Evolutionary conservation across 768 basidiomycete genomes (phyloP).

Genomic region (Gyrodon lividus): DNA sequence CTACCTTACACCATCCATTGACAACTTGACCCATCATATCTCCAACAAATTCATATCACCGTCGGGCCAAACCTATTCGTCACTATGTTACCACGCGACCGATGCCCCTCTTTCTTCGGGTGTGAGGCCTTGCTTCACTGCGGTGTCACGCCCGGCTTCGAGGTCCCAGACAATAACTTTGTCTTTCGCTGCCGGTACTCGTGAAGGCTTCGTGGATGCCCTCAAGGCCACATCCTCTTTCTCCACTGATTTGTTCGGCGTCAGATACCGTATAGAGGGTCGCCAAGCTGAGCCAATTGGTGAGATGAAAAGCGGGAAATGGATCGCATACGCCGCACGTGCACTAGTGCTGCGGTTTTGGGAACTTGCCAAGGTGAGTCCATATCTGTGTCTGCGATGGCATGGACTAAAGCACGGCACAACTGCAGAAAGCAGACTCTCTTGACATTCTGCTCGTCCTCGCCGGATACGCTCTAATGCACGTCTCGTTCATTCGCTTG

Average conservation of each 20-base stretch:
- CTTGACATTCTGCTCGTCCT: constrained; percentile 94
- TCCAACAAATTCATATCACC: constrained; percentile 39
- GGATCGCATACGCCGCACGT: constrained; percentile 85
- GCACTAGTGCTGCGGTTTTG: constrained; percentile 80
- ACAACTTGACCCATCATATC: constrained; percentile 51
- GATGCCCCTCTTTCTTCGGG: constrained; percentile 10
- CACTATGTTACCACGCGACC: constrained; percentile 48
- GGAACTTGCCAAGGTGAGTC: constrained; percentile 72
- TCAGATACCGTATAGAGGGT: constrained; percentile 53
- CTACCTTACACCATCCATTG: constrained; percentile 42
- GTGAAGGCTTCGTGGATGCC: constrained; percentile 50
- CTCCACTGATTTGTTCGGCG: constrained; percentile 37
- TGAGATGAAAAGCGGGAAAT: constrained; percentile 78
- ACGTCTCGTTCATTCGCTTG: constrained; percentile 88
- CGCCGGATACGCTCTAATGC: constrained; percentile 93
- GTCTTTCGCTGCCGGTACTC: constrained; percentile 47
- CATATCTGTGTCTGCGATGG: constrained; percentile 3
- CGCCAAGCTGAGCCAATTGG: constrained; percentile 51
- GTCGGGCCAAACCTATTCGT: constrained; percentile 47
- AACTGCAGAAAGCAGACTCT: constrained; percentile 81
- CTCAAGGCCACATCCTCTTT: constrained; percentile 31
- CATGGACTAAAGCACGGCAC: constrained; percentile 11
- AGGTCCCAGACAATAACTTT: constrained; percentile 46
- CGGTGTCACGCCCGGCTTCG: constrained; percentile 32
- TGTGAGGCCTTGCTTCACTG: constrained; percentile 40